Percentiles rank a stretch among this genome's conserved stretches.
phyloP scores from a whole-genome alignment of 805 yeast species.

The Torulaspora microellipsoides region DNA sequence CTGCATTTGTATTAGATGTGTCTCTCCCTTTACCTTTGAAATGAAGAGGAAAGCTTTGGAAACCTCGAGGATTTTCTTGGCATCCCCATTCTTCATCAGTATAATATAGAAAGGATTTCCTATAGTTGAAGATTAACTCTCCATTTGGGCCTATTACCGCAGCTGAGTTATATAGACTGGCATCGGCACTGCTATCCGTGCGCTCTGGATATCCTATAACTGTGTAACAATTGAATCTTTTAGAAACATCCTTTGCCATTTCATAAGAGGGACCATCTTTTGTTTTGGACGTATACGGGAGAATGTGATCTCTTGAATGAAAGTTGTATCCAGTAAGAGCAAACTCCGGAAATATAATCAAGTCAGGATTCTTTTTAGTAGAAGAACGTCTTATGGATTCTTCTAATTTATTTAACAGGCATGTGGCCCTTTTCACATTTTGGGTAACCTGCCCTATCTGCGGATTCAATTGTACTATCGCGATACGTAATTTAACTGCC shows the following conservation, averaged over 20 bases:
- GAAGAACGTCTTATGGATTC: conserved; percentile 5
- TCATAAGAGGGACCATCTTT: conserved; percentile 45
- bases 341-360: conserved; percentile 78
- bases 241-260: conserved; percentile 55
- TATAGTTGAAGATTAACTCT: conserved; percentile 54
- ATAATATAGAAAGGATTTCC: conserved; percentile 71
- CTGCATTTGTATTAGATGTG: conserved; percentile 6
- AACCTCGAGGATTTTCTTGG: conserved; percentile 58
- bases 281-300: conserved; percentile 49
- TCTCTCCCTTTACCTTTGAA: conserved; percentile 23
- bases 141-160: conserved; percentile 60
- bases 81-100: conserved; percentile 84
- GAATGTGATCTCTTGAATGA: conserved; percentile 41
- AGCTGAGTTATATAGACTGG: conserved; percentile 62
- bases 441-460: conserved; percentile 52
- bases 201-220: conserved; percentile 80
- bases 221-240: conserved; percentile 53
- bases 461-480: conserved; percentile 66
- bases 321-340: conserved; percentile 84
- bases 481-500: conserved; percentile 50
- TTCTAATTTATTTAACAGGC: conserved; percentile 35
- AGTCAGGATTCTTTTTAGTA: conserved; percentile 43
- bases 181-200: conserved; percentile 7
- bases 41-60: conserved; percentile 45
- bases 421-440: conserved; percentile 47